Percentiles rank a stretch among this genome's conserved stretches.
These are phyloP conservation scores for Epichloe festucae DNA, from an alignment of 2,329 filamentous ascomycete species.

Conservation along the genomic window DNA sequence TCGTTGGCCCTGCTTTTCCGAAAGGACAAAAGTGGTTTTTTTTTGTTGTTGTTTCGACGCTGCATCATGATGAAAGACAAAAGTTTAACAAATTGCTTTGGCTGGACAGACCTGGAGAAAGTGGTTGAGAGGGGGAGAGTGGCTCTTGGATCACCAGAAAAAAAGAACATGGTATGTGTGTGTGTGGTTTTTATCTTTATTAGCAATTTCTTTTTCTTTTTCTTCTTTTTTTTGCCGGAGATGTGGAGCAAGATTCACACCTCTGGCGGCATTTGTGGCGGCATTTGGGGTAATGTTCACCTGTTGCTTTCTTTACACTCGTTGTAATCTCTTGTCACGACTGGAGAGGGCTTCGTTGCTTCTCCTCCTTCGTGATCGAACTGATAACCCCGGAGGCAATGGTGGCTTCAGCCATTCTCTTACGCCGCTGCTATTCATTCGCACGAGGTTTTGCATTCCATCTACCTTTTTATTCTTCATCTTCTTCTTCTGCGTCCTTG, in stretches of 20 bases:
- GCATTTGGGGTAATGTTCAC: background rate
- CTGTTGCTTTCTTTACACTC: constrained; percentile 31
- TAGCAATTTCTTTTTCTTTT: constrained; percentile 6
- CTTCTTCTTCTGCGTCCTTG: background rate
- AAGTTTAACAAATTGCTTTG: constrained; percentile 4
- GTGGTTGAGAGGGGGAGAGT: constrained; percentile 6
- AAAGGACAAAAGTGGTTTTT: constrained; percentile 8
- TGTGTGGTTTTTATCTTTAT: constrained; percentile 10
- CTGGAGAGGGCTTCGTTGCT: constrained; percentile 18
- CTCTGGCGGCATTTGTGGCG: background rate
- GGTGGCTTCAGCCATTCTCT: background rate
- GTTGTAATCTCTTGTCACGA: constrained; percentile 35
- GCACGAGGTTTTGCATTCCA: background rate
- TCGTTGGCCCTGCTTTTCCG: constrained; percentile 14
- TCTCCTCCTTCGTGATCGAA: background rate
- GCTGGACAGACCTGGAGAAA: background rate
- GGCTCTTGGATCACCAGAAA: background rate
- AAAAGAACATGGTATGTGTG: constrained; percentile 15
- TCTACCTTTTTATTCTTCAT: background rate
- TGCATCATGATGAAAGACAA: constrained; percentile 19
- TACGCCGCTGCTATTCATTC: background rate
- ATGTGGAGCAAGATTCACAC: background rate
- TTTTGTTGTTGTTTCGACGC: constrained; percentile 5
- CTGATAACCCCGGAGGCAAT: background rate
- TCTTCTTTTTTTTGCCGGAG: background rate